These are phyloP conservation scores for Setaria italica DNA, from an alignment of 202 grass and related monocot genomes.

Conservation along the genomic window DNA sequence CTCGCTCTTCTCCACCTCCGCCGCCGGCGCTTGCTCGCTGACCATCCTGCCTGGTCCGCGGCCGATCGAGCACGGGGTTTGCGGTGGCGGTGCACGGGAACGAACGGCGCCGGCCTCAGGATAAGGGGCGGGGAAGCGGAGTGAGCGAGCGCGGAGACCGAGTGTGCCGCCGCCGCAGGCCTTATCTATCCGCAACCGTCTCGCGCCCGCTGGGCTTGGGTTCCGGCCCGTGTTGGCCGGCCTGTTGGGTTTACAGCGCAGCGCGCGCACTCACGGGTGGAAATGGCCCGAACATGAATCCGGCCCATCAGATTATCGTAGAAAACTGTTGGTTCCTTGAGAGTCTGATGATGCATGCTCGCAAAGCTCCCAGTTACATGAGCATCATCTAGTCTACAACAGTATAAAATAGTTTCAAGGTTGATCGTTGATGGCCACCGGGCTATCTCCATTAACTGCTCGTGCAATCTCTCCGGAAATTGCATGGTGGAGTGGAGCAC, in stretches of 20 bases:
- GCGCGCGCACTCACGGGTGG: too few relatives aligned
- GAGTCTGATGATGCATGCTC: neutral
- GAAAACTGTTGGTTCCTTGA: neutral
- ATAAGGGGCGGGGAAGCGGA: slow-evolving; percentile 23
- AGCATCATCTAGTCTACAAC: neutral
- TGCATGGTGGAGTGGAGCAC: neutral
- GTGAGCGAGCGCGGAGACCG: slow-evolving; percentile 4
- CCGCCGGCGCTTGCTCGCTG: slow-evolving; percentile 48
- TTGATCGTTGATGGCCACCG: neutral
- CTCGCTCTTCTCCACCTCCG: slow-evolving; percentile 46
- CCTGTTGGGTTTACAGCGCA: too few relatives aligned
- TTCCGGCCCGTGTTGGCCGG: neutral
- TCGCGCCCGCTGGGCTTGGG: neutral
- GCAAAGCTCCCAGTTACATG: too few relatives aligned
- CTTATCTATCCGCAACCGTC: neutral
- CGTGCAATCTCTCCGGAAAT: neutral
- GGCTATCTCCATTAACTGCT: neutral
- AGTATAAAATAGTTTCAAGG: neutral
- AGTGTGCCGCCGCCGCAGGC: neutral
- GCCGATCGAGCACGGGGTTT: neutral
- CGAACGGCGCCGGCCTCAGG: neutral
- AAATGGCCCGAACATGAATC: neutral
- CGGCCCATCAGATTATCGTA: neutral
- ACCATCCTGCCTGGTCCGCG: slow-evolving; percentile 33
- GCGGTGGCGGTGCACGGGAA: neutral